Base-by-base conservation (phyloP, 306 rosid genomes). In the Herpetospermum pedunculosum region DNA sequence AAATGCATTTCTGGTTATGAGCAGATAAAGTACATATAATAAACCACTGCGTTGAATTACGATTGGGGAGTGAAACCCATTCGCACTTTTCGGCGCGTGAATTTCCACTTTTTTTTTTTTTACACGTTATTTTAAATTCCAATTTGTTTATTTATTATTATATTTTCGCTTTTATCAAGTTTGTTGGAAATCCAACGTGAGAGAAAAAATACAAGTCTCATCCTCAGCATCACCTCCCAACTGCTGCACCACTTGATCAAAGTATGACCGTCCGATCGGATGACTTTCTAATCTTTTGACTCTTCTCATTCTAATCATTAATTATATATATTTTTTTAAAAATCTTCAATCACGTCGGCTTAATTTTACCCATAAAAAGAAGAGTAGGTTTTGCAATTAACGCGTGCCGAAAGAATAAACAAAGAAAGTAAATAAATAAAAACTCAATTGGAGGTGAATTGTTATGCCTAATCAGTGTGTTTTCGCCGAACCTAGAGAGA, bases 181-280 rank as follows among this genome's bases (percentile, higher is more conserved):
- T 69, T 44, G 74, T 69, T 46, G 34, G 73, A 46, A 69, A 69
- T 57, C 74, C 55, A 69, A 69, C 55, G 74, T 46, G 74, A 28
- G 16, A 8, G 74, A 69, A 26, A 69, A 64, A 41, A 67, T 23
- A 67, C 37, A 0, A 67, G 73, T 67, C 71, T 64, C 49, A 19
- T 64, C 52, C 25, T 25, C 35, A 67, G 12, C 72, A 40, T 65
- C 72, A 7, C 5, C 32, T 16, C 21, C 13, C 23, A 23, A 1
- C 68, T 16, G 40, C 44, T 7, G 6, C 46, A 18, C 46, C 44
- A 8, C 26, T 4, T 4, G 52, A 67, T 40, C 50, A 14, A 25
- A 23, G 11, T 2, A 5, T 1, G 13, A 23, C 53, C 73, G 21
- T 67, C 21, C 21, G 52, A 41, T 67, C 3, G 2, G 21, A 14